These are phyloP conservation scores for Urostyla sp. DNA, from an alignment of 73 alveolate species.

Conservation along the genomic window DNA sequence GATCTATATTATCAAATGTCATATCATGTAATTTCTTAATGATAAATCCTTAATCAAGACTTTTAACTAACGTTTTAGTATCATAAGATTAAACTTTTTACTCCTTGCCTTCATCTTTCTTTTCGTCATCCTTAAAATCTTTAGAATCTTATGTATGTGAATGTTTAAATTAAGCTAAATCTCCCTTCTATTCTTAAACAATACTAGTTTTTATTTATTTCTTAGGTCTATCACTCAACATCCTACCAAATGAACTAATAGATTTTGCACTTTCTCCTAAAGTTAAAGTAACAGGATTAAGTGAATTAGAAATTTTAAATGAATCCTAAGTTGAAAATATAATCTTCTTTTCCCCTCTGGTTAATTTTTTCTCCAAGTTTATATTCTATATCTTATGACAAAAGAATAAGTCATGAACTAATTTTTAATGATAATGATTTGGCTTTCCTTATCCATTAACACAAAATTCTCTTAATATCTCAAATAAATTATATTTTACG, in stretches of 20 bases:
- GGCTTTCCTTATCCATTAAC: conserved; percentile 49
- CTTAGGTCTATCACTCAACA: not conserved
- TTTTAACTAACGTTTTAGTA: not conserved
- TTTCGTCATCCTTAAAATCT: not conserved
- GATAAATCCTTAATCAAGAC: not conserved
- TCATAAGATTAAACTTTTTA: not conserved
- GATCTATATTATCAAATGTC: conserved; percentile 17
- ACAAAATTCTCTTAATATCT: conserved; percentile 44
- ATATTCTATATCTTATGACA: conserved; percentile 7
- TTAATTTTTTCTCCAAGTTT: conserved; percentile 8
- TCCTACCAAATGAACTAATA: not conserved
- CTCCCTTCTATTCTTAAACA: not conserved
- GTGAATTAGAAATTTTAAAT: too few relatives aligned
- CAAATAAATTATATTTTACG: conserved; percentile 7
- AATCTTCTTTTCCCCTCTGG: too few relatives aligned
- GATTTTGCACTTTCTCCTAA: not conserved
- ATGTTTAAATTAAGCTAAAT: conserved; percentile 7
- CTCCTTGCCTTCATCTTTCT: not conserved
- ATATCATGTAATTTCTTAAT: conserved; percentile 38
- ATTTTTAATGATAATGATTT: conserved; percentile 45
- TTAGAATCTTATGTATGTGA: conserved; percentile 27
- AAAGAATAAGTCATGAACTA: conserved; percentile 50
- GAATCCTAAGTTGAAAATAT: too few relatives aligned
- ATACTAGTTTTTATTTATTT: not conserved
- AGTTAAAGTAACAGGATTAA: not conserved